Percentiles rank a stretch among this genome's conserved stretches.
Evolutionary conservation across 2,329 filamentous ascomycete genomes (phyloP).

Genomic region (Ilyonectria destructans): DNA sequence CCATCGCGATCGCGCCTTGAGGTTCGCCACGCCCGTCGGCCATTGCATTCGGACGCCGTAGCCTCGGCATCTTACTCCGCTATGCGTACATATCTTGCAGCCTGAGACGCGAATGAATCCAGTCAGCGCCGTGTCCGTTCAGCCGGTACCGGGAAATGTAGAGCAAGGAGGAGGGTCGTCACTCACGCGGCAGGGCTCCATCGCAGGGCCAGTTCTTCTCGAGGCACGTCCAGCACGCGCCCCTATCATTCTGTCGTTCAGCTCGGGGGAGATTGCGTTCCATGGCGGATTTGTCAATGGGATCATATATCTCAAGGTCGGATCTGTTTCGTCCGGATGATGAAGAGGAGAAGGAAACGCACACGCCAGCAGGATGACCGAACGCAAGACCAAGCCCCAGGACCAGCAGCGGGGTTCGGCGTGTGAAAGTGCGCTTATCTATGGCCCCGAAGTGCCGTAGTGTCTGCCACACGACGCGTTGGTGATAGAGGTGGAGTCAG

Average conservation of each 20-base stretch:
- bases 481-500: constrained; percentile 12
- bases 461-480: constrained; percentile 8
- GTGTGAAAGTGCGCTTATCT: constrained; percentile 19
- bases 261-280: constrained; percentile 10
- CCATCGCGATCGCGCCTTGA: constrained; percentile 5
- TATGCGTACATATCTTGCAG: constrained; percentile 16
- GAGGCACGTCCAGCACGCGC: constrained; percentile 23
- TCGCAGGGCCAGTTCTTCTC: constrained; percentile 14
- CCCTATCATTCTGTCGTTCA: constrained; percentile 18
- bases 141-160: neutral
- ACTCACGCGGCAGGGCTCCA: constrained; percentile 16
- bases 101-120: neutral
- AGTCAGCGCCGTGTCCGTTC: neutral
- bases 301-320: neutral
- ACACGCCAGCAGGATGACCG: neutral
- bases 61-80: constrained; percentile 19
- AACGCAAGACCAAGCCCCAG: neutral
- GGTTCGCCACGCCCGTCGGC: constrained; percentile 13
- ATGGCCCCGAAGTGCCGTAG: neutral
- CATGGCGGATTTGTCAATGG: neutral
- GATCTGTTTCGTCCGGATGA: neutral
- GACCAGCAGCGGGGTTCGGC: constrained; percentile 15
- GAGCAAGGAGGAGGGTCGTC: neutral
- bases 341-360: neutral
- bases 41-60: constrained; percentile 25